A percentile compares a stretch with the other conserved stretches of the same genome.
Evolutionary conservation across 345 rosid species (phyloP).

Genomic region (Limnanthes douglasii): DNA sequence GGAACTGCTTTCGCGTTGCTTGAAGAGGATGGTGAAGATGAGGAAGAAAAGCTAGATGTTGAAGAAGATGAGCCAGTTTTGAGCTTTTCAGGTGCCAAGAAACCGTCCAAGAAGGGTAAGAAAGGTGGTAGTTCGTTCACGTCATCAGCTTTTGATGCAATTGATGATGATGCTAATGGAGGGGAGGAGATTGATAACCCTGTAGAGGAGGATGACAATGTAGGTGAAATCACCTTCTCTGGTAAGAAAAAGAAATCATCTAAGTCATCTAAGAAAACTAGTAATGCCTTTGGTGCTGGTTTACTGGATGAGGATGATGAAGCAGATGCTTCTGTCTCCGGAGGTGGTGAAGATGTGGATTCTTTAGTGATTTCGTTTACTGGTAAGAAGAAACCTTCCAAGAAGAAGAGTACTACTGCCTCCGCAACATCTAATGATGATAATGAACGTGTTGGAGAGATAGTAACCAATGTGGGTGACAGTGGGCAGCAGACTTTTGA

Average conservation of each 20-base stretch:
- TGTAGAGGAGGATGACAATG: constrained; percentile 19
- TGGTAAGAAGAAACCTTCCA: constrained; percentile 64
- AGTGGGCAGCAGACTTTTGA: constrained; percentile 1
- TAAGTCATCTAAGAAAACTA: constrained; percentile 44
- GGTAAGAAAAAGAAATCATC: constrained; percentile 81
- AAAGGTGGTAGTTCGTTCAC: constrained; percentile 23
- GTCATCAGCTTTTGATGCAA: constrained; percentile 31
- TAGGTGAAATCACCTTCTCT: constrained; percentile 23
- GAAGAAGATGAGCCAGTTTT: constrained; percentile 22
- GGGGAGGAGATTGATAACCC: constrained; percentile 18
- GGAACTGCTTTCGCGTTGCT: constrained; percentile 32
- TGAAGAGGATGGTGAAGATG: constrained; percentile 15
- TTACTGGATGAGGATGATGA: constrained; percentile 40
- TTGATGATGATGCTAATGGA: constrained; percentile 25
- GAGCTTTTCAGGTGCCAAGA: constrained; percentile 32
- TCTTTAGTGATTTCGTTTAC: constrained; percentile 20
- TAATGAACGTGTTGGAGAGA: constrained; percentile 8
- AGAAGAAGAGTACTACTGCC: constrained; percentile 33
- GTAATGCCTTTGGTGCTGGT: constrained; percentile 31
- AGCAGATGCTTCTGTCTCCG: constrained; percentile 18
- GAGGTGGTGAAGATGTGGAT: constrained; percentile 16
- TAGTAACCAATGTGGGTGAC: constrained; percentile 12
- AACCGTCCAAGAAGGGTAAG: constrained; percentile 26
- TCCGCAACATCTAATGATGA: constrained; percentile 21
- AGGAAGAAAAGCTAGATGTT: constrained; percentile 20